Base-by-base conservation (phyloP, 1,284 basidiomycete genomes). In the Rhodotorula sp. region DNA sequence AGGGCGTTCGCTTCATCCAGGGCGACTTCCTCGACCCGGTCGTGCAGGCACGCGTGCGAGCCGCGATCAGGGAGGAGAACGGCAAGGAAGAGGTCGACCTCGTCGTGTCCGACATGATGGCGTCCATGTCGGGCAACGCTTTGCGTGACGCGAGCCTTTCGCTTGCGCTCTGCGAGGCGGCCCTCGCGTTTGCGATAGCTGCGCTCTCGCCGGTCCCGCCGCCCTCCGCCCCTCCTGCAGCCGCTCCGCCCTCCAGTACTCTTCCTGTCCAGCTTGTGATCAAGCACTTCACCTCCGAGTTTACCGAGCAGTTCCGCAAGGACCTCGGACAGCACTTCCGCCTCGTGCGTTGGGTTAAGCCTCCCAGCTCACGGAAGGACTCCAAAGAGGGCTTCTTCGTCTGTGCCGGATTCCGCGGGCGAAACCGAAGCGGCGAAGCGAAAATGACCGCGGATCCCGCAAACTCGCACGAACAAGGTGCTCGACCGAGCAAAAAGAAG, bases 21-120 rank as follows among this genome's bases (percentile, higher is more conserved):
- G 75, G 75, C 37, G 64, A 77, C 51, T 77, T 77, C 34, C 69
- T 75, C 36, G 67, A 73, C 36, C 65, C 69, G 0, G 34, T 51
- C 29, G 53, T 56, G 1, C 71, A 73, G 36, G 48, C n/a, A 2
- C 29, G 51, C 17, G 27, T 76, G 17, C 25, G 37, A 3, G 29
- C 32, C 27, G 51, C 67, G 9, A 29, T 72, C 19, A 13, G 19
- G 1, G 57, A 51, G 1, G 50, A 41, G 34, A 69, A 60, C 13
- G 57, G 53, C 2, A 34, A 50, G 3, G 27, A 32, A 12, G 29
- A 59, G 21, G 82, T 83, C 8, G 82, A 84, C 75, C 77, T 81
- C 17, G 81, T 83, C 22, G 61, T 83, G 32, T 80, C 78, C 53
- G 83, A 84, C 76, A 84, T 84, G 83, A 82, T 84, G 82, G 81